A percentile compares a stretch with the other conserved stretches of the same genome.
Evolutionary conservation across 2,329 filamentous ascomycete species (phyloP).

Genomic region (Colletotrichum sansevieriae): DNA sequence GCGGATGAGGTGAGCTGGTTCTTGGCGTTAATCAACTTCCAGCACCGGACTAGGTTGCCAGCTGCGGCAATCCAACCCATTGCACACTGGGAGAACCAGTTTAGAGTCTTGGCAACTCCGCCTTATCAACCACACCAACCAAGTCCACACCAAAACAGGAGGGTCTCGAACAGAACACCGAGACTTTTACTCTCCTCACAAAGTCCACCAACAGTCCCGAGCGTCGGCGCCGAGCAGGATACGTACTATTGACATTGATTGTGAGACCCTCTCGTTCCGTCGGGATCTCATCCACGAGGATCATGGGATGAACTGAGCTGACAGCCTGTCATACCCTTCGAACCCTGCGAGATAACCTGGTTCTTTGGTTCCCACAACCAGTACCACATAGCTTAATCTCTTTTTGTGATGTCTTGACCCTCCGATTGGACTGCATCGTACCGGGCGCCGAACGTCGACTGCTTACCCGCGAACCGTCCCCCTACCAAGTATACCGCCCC

Average conservation of each 20-base stretch:
- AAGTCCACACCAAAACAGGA: background rate
- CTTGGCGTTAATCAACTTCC: constrained; percentile 38
- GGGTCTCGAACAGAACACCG: background rate
- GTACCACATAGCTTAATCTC: constrained; percentile 26
- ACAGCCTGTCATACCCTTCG: background rate
- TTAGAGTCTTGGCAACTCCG: constrained; percentile 37
- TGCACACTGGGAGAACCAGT: constrained; percentile 18
- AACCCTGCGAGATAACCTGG: constrained; percentile 15
- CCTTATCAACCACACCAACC: constrained; percentile 25
- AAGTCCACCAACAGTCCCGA: background rate
- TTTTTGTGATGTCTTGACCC: background rate
- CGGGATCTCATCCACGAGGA: background rate
- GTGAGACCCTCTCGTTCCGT: background rate
- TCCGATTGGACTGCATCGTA: constrained; percentile 27
- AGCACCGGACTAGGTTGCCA: constrained; percentile 31
- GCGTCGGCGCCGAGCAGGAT: background rate
- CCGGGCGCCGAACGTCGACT: background rate
- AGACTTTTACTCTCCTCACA: background rate
- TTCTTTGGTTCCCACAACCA: constrained; percentile 2
- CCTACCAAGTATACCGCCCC: background rate
- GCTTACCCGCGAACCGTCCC: constrained; percentile 7
- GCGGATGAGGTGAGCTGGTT: constrained; percentile 9
- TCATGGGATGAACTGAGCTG: constrained; percentile 15
- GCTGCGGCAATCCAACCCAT: constrained; percentile 34
- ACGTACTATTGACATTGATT: background rate